Base-by-base conservation (phyloP, 495 filamentous ascomycete species). In the Xylaria flabelliformis region DNA sequence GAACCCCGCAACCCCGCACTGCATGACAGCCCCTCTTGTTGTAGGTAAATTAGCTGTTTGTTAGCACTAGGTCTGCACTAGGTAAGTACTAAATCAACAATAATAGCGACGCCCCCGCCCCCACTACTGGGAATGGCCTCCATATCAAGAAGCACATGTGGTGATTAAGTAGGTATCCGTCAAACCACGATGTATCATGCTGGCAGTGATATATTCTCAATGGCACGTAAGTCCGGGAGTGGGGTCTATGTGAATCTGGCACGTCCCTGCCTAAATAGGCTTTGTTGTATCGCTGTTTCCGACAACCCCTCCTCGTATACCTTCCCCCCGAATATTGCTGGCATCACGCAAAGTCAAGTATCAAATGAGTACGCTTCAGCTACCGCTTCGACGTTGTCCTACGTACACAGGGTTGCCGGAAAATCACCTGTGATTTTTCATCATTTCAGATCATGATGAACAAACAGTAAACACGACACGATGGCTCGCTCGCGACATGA, bases 401-500 rank as follows among this genome's bases (percentile, higher is more conserved):
- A 7, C 32, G 36, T 17, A 15, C 36, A 41, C 21, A 21, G 3
- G 21, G 24, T 36, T 29, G 26, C 24, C 32, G 39, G 34, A 2
- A 21, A 34, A 10, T 24, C 24, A 10, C 26, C 6, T 7, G 10
- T 21, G 8, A 53, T 39, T 19, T 1, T 53, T 15, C 46, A 4
- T 1, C 8, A 10, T 19, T 41, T 26, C 29, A 12, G 15, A 50
- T 17, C 41, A 39, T 50, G 29, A 26, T 62, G 21, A 34, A 44
- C 39, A 21, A 39, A 1, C 26, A 32, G 36, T 3, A 67, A 41
- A 64, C 21, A 62, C 26, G 26, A n/a, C 53, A 42, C 46, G 1
- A 77, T 79, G 77, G 48, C 71, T 73, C 55, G 71, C 24, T 64
- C 51, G 50, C 75, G 73, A 21, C 67, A 76, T 51, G 63, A 66